Evolutionary conservation across 192 early-diverging fungal genomes (phyloP), one percentile per base, ranked within the genome.

Genomic region (Rhizoclosmatium globosum): DNA sequence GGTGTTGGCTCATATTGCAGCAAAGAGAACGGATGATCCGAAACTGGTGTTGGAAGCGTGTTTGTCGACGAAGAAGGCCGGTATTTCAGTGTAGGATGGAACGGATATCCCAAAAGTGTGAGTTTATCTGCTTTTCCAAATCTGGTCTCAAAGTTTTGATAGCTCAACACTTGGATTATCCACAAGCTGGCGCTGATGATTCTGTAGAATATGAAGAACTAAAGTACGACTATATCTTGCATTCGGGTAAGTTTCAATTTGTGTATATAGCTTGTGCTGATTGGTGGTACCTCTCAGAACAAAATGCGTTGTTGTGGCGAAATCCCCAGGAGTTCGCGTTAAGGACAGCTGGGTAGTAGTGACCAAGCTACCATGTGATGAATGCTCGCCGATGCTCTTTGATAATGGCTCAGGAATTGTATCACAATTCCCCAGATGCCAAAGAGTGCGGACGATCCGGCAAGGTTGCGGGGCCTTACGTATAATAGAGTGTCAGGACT

Each of bases 151-250:
- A 19, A 0, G 23, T 62, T 62, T 62, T 23, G 3, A n/a, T 47
- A 77, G 76, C 79, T 2, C 73, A 81, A 50, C 68, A 76, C 47
- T 75, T 81, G 56, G 84, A 83, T 46, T 85, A 85, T 74, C 84
- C 84, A 11, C 79, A 77, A 38, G 84, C 77, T 39, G 84, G 84
- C 68, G 84, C 84, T 2, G 84, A 85, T 57, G 84, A 85, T 70
- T 81, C 78, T 47, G 75, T 85, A 2, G 84, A 82, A 41, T 71
- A 83, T 67, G 84, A 85, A 48, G 83, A 81, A 72, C 78, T 85
- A 41, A 85, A 85, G 53, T 85, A 85, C 48, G 84, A 85, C 43
- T 85, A 85, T 74, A 85, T 85, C 53, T 39, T 85, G 23, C 84
- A 85, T 68, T 78, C 77, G 46, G 83, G 81, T 82, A 53, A 64